Percentiles rank a stretch among this genome's conserved stretches.
Evolutionary conservation across 1,139 yeast species (phyloP).

Genomic region (Blastobotrys raffinosifermentans): DNA sequence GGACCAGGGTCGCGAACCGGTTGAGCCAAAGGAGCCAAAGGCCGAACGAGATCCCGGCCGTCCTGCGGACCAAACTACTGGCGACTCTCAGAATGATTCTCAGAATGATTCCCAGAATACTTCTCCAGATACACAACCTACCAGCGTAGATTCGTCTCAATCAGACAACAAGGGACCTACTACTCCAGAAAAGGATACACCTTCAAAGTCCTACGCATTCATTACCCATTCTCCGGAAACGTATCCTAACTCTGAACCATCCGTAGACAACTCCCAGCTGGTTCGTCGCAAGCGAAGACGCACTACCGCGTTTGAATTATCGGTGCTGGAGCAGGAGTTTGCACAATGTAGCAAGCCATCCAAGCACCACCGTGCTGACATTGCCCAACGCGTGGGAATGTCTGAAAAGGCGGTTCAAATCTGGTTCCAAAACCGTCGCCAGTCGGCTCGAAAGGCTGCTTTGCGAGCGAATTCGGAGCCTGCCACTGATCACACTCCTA

Average conservation of each 20-base stretch:
- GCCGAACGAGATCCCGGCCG: no score
- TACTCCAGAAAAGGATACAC: slow-evolving; percentile 5
- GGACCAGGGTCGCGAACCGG: no score
- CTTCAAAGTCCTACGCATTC: slow-evolving; percentile 73
- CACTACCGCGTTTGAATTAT: slow-evolving; percentile 81
- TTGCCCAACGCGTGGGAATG: slow-evolving; percentile 79
- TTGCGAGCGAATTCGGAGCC: slow-evolving; percentile 36
- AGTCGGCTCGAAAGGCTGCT: slow-evolving; percentile 58
- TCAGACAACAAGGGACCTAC: no score
- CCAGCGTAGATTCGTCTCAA: no score
- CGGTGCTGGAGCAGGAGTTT: slow-evolving; percentile 75
- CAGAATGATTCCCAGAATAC: no score
- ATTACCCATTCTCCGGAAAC: slow-evolving; percentile 80
- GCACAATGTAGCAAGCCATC: slow-evolving; percentile 74
- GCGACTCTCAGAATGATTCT: no score
- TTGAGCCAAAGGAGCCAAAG: no score
- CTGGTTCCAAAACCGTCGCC: slow-evolving; percentile 97
- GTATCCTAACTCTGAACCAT: slow-evolving; percentile 75
- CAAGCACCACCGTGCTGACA: slow-evolving; percentile 63
- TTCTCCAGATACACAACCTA: no score
- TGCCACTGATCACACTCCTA: no score
- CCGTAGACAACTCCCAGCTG: slow-evolving; percentile 80
- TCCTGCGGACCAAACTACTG: no score
- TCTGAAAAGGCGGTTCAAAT: slow-evolving; percentile 96
- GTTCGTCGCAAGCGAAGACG: slow-evolving; percentile 94